Percentiles rank a stretch among this genome's conserved stretches.
Evolutionary conservation across 495 filamentous ascomycete species (phyloP).

Genomic region (Trichoderma erinaceum): DNA sequence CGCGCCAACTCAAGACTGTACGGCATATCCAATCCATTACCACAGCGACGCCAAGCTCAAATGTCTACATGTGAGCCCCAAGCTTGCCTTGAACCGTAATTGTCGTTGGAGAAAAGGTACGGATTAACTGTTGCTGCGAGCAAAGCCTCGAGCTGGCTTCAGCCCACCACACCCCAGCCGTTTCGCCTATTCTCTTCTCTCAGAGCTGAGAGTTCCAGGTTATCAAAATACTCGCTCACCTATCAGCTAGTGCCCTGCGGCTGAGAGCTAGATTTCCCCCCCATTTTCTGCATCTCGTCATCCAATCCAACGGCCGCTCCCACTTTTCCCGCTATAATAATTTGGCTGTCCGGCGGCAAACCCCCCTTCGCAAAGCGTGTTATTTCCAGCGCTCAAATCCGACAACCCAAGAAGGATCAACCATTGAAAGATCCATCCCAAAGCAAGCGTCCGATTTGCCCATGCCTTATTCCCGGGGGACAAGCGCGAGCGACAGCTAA

Average conservation of each 20-base stretch:
- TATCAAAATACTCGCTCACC: no score
- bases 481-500: background rate
- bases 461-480: background rate
- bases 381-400: constrained; percentile 18
- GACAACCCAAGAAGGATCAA: constrained; percentile 4
- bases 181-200: no score
- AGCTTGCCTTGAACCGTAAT: no score
- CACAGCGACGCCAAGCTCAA: background rate
- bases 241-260: constrained; percentile 4
- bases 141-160: background rate
- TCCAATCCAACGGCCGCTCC: constrained; percentile 5
- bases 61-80: no score
- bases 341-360: constrained; percentile 1
- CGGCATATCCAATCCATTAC: background rate
- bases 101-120: background rate
- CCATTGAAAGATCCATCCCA: background rate
- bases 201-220: no score
- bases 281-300: constrained; percentile 10
- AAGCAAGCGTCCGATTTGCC: background rate
- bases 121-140: constrained; percentile 4
- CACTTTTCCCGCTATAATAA: constrained; percentile 1
- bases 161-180: no score
- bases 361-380: constrained; percentile 7
- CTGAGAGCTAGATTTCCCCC: background rate
- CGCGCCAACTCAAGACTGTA: background rate